Evolutionary conservation across 2,329 filamentous ascomycete genomes (phyloP).

Genomic region (Fusarium guadeloupense): DNA sequence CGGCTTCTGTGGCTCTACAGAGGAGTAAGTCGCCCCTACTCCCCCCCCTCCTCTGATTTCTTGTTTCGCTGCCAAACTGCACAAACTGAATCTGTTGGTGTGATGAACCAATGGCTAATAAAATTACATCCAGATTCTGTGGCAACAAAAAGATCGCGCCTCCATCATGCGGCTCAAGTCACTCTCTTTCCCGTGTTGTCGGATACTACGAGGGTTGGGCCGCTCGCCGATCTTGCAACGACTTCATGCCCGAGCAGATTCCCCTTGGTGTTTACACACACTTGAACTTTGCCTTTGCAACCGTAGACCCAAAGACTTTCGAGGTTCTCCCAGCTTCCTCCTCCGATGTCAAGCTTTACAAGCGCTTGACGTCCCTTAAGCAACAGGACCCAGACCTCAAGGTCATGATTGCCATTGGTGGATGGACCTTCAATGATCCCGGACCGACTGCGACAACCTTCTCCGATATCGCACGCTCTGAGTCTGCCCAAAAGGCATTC

Average conservation of each 20-base stretch:
- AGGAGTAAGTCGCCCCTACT: not conserved
- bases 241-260: slow-evolving; percentile 9
- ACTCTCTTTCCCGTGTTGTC: slow-evolving; percentile 2
- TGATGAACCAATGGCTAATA: not conserved
- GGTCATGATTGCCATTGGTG: slow-evolving; percentile 53
- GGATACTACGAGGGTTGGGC: slow-evolving; percentile 21
- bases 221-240: not conserved
- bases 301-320: slow-evolving; percentile 3
- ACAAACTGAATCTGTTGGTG: not conserved
- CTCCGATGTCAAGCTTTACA: not conserved
- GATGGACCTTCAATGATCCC: slow-evolving; percentile 44
- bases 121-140: not conserved
- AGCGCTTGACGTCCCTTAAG: slow-evolving; percentile 43
- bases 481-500: not conserved
- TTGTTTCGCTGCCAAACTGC: too few species aligned
- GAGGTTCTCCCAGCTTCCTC: not conserved
- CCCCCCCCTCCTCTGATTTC: too few species aligned
- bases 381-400: slow-evolving; percentile 41
- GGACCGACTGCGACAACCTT: slow-evolving; percentile 43
- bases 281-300: slow-evolving; percentile 17
- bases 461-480: not conserved
- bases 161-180: not conserved
- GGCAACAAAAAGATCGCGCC: slow-evolving; percentile 3
- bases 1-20: slow-evolving; percentile 3
- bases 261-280: slow-evolving; percentile 8